These are phyloP conservation scores for Coniophora puteana DNA, from an alignment of 1,284 basidiomycete genomes.

Conservation along the genomic window DNA sequence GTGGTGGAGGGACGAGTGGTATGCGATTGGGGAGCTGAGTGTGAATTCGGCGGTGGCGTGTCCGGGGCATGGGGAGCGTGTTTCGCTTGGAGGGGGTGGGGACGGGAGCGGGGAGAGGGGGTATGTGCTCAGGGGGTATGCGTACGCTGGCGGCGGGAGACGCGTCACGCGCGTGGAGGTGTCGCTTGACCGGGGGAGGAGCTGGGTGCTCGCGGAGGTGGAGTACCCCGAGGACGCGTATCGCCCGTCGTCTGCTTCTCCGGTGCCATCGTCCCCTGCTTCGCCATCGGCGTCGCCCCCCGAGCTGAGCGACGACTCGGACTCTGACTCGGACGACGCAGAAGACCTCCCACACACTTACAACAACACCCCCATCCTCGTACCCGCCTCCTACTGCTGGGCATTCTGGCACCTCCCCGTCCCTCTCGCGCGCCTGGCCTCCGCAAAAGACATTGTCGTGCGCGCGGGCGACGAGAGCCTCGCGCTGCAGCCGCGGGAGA, in stretches of 20 bases:
- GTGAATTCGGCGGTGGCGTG: slow-evolving; percentile 59
- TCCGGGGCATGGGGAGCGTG: slow-evolving; percentile 53
- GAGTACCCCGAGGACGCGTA: slow-evolving; percentile 55
- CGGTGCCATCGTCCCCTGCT: slow-evolving; percentile 38
- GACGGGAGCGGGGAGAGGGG: too few relatives aligned
- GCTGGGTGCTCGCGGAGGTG: slow-evolving; percentile 51
- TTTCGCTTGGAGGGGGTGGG: too few relatives aligned
- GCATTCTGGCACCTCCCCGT: slow-evolving; percentile 58
- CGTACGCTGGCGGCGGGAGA: slow-evolving; percentile 65
- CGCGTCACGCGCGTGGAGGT: slow-evolving; percentile 60
- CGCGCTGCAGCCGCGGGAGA: slow-evolving; percentile 45
- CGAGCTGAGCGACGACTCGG: too few relatives aligned
- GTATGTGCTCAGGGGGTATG: slow-evolving; percentile 46
- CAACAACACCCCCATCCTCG: too few relatives aligned
- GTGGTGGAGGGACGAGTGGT: slow-evolving; percentile 71
- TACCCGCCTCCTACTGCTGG: too few relatives aligned
- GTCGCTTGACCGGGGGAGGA: slow-evolving; percentile 54
- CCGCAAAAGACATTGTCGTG: slow-evolving; percentile 41
- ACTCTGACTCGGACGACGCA: too few relatives aligned
- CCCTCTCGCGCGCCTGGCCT: slow-evolving; percentile 31
- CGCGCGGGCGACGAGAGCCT: slow-evolving; percentile 58
- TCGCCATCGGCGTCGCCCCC: too few relatives aligned
- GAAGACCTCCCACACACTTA: too few relatives aligned
- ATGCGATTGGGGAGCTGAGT: slow-evolving; percentile 54
- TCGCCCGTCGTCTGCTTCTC: slow-evolving; percentile 32